Base-by-base conservation (phyloP, 495 filamentous ascomycete genomes). In the Penicillium diatomitis region DNA sequence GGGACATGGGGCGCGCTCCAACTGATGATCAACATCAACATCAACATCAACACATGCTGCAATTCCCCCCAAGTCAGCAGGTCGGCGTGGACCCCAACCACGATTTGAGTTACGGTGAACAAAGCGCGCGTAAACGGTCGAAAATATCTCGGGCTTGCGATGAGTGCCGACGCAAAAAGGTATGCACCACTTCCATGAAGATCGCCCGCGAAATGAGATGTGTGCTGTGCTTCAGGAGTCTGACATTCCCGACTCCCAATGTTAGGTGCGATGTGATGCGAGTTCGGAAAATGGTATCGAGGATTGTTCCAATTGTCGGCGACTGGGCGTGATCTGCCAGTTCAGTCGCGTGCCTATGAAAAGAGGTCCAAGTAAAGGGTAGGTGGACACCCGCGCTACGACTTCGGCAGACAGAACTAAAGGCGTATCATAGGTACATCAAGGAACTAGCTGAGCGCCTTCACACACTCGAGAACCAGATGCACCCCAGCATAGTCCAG, bases 341-440 rank as follows among this genome's bases (percentile, higher is more conserved):
- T 97, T 96, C 58, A 95, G 88, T 69, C 79, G 91, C 51, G 86
- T 94, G 37, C 91, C 90, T 2, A 88, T 94, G 80, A 97, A 97
- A 66, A 81, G 91, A 48, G 91, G 91, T 5, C 91, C 91, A 4
- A 95, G 87, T 57, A 97, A 97, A 81, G 91, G 91, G 82, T 88
- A 77, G 54, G 77, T 48, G 31, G 44, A 41, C 30, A 51, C 49
- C 4, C 31, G 20, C 44, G 8, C 32, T 9, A 39, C 8, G 37
- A 51, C 28, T 5, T n/a, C 36, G 20, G 20, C 9, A 33, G 10
- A 42, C 66, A 71, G 46, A 20, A 72, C 53, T 30, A 38, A 8
- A 12, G 5, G 30, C 2, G 33, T 46, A 9, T 20, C 20, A 20
- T 58, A 91, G 87, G 0, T 97, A 97, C 58, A 97, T 97, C 62